phyloP scores from a whole-genome alignment of 441 rosid species.

The Melastoma candidum region DNA sequence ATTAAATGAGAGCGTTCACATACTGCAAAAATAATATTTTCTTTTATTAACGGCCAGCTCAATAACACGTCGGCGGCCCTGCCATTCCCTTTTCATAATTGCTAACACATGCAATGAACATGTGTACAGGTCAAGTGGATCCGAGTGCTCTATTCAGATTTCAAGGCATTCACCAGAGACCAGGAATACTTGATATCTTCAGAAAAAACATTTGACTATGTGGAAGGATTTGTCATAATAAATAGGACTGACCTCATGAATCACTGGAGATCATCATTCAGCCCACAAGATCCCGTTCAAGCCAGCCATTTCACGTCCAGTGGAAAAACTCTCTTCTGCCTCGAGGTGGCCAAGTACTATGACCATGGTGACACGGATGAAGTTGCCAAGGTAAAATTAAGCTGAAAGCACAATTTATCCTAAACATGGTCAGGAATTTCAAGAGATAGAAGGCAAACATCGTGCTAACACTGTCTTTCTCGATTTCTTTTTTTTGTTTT shows the following conservation, averaged over 20 bases:
- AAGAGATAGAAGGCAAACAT: neutral
- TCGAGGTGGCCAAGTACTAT: constrained; percentile 80
- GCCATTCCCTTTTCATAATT: no score
- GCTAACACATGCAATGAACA: no score
- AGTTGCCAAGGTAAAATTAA: constrained; percentile 44
- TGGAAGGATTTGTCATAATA: constrained; percentile 88
- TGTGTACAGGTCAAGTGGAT: constrained; percentile 85
- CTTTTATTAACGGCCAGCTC: no score
- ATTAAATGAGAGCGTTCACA: no score
- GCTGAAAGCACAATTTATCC: neutral
- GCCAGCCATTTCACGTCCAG: constrained; percentile 70
- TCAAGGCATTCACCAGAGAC: constrained; percentile 54
- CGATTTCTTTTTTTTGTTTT: constrained; percentile 5
- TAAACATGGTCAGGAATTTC: neutral
- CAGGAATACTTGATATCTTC: constrained; percentile 65
- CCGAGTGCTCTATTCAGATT: constrained; percentile 74
- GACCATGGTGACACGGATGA: constrained; percentile 26
- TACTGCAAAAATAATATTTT: no score
- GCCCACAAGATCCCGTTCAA: constrained; percentile 63
- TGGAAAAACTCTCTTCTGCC: constrained; percentile 70
- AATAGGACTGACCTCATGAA: constrained; percentile 71
- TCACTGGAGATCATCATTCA: constrained; percentile 78
- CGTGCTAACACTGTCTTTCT: no score
- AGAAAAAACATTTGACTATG: constrained; percentile 51
- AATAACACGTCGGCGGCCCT: no score